phyloP scores from a whole-genome alignment of 2,329 filamentous ascomycete species.

The Tolypocladium endophyticum region DNA sequence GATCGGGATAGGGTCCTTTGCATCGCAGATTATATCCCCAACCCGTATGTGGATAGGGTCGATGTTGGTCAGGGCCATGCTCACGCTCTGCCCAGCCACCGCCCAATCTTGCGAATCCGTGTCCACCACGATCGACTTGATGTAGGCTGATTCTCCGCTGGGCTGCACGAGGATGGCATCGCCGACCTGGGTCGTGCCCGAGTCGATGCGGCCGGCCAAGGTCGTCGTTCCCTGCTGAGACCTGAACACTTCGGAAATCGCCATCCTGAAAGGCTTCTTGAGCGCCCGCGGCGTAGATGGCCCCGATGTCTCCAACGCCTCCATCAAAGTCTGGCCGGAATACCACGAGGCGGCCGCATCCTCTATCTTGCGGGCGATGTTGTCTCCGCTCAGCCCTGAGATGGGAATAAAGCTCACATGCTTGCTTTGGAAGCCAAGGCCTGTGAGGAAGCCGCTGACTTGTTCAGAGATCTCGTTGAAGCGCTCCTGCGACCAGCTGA shows the following conservation, averaged over 20 bases:
- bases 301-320: slow-evolving; percentile 77
- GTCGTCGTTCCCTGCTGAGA: slow-evolving; percentile 73
- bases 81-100: slow-evolving; percentile 82
- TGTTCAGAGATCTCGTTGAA: slow-evolving; percentile 82
- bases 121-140: slow-evolving; percentile 75
- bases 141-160: slow-evolving; percentile 65
- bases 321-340: slow-evolving; percentile 63
- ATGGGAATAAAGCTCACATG: slow-evolving; percentile 83
- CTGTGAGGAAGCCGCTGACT: slow-evolving; percentile 69
- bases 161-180: slow-evolving; percentile 74
- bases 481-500: slow-evolving; percentile 69
- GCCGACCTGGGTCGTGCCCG: slow-evolving; percentile 74
- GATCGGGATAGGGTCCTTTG: slow-evolving; percentile 55
- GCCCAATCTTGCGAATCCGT: slow-evolving; percentile 71
- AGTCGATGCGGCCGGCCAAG: slow-evolving; percentile 75
- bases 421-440: slow-evolving; percentile 71
- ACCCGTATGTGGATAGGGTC: slow-evolving; percentile 72
- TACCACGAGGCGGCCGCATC: slow-evolving; percentile 65
- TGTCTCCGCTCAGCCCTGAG: slow-evolving; percentile 81
- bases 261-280: slow-evolving; percentile 72
- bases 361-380: slow-evolving; percentile 55
- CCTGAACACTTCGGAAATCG: slow-evolving; percentile 79
- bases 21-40: slow-evolving; percentile 78
- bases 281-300: slow-evolving; percentile 55
- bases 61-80: slow-evolving; percentile 74